Evolutionary conservation across 768 basidiomycete species (phyloP).

Genomic region (Pseudohyphozyma bogoriensis): DNA sequence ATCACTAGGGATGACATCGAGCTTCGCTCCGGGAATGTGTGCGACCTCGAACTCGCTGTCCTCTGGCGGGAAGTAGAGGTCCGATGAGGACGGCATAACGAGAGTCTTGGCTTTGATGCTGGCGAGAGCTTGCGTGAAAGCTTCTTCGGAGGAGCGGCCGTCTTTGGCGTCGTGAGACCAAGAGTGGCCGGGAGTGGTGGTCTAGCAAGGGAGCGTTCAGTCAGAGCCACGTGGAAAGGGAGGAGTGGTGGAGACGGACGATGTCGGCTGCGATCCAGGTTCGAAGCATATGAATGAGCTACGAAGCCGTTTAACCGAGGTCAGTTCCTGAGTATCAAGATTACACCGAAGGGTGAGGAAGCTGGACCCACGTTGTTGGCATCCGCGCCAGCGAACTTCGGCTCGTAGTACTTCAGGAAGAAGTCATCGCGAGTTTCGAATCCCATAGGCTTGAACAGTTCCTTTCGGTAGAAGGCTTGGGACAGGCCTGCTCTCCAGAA

Average conservation of each 20-base stretch:
- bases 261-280: constrained; percentile 1
- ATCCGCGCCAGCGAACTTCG: neutral
- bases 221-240: neutral
- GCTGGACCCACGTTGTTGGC: neutral
- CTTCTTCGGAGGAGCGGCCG: neutral
- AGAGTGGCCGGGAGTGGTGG: neutral
- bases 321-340: too few relatives aligned
- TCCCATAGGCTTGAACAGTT: neutral
- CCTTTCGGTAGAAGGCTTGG: neutral
- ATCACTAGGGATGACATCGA: too few relatives aligned
- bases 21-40: neutral
- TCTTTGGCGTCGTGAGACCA: neutral
- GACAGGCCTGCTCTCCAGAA: neutral
- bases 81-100: neutral
- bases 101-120: neutral
- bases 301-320: neutral
- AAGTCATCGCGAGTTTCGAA: neutral
- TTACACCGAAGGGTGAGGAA: too few relatives aligned
- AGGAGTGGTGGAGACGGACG: neutral
- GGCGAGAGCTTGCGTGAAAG: neutral
- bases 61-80: constrained; percentile 6
- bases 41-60: constrained; percentile 4
- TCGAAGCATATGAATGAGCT: too few relatives aligned
- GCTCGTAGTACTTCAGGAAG: neutral
- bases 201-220: neutral